Evolutionary conservation across 495 filamentous ascomycete species (phyloP), one percentile per base, ranked within the genome.

Genomic region (Penicillium psychrofluorescens): DNA sequence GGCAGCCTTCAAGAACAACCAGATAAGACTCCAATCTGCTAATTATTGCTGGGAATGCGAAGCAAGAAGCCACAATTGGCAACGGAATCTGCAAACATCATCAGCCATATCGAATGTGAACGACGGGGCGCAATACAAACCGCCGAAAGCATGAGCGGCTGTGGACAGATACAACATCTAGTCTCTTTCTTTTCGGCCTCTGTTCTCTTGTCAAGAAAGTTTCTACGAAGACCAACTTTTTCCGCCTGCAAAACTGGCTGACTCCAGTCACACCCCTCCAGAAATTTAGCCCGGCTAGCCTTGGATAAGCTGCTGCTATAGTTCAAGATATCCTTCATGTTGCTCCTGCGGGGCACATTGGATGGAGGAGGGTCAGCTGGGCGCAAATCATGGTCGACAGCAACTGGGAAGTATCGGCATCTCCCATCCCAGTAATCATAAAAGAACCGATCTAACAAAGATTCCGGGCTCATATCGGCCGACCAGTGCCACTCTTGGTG

Each of bases 181-280:
- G 51, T 64, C 15, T 60, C 61, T 6, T 59, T 53, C 12, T 62
- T 71, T 35, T 86, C 79, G 33, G 72, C 58, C 9, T 79, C 75
- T 1, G 66, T 57, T 38, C 71, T 66, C 37, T 64, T 69, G 45
- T 94, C 90, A 8, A 97, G 72, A 16, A 92, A 74, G 57, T 97
- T 95, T 33, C 88, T 78, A 16, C 89, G 81, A 37, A 88, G 77
- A 5, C 83, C 68, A 31, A 95, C 69, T 42, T 80, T 66, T 43
- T 89, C 78, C 0, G 82, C 90, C 47, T 79, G 70, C 1, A 95
- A 62, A 10, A 98, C 92, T 7, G 90, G 86, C 54, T 96, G 86
- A 30, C 81, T 63, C 36, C 70, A 67, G 40, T 74, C 63, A 55
- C 79, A 83, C 2, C 43, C 56, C 29, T 54, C 57, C 15, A 68